Evolutionary conservation across 2,329 filamentous ascomycete genomes (phyloP).

Genomic region (Cytospora leucostoma): DNA sequence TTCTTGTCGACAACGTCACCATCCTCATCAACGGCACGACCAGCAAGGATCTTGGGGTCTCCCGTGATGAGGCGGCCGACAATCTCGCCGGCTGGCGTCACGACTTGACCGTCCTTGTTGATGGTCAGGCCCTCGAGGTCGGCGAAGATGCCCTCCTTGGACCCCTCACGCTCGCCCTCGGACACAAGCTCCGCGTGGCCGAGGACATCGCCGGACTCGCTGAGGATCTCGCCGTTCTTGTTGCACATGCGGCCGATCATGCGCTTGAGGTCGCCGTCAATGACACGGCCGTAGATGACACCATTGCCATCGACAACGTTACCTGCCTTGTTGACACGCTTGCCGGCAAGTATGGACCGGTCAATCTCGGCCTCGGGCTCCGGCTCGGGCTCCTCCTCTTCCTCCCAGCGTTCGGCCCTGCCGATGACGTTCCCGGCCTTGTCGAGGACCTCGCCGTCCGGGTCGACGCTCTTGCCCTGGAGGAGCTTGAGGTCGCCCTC

Average conservation of each 20-base stretch:
- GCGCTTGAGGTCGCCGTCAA: conserved; percentile 66
- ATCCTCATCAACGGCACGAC: conserved; percentile 76
- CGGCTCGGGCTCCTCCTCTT: conserved; percentile 43
- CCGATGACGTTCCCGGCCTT: conserved; percentile 68
- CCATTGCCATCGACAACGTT: conserved; percentile 59
- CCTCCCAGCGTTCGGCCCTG: conserved; percentile 68
- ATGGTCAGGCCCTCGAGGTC: conserved; percentile 66
- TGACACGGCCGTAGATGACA: conserved; percentile 62
- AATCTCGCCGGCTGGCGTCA: conserved; percentile 66
- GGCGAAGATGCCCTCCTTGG: conserved; percentile 68
- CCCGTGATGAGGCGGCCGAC: conserved; percentile 73
- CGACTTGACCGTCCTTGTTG: conserved; percentile 68
- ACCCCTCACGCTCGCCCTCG: conserved; percentile 63
- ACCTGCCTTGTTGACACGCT: conserved; percentile 71
- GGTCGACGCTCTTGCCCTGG: conserved; percentile 65
- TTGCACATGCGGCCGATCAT: conserved; percentile 71
- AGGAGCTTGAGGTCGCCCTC: conserved; percentile 66
- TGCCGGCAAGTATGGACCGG: conserved; percentile 65
- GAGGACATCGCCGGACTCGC: conserved; percentile 70
- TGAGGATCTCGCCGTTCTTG: conserved; percentile 70
- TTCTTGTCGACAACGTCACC: conserved; percentile 81
- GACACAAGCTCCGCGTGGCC: conserved; percentile 69
- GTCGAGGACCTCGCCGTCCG: conserved; percentile 70
- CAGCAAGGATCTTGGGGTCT: conserved; percentile 70
- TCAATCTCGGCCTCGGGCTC: conserved; percentile 54